Conservation (phyloP, 139 green algal genomes). For the Dunaliella sp. region DNA sequence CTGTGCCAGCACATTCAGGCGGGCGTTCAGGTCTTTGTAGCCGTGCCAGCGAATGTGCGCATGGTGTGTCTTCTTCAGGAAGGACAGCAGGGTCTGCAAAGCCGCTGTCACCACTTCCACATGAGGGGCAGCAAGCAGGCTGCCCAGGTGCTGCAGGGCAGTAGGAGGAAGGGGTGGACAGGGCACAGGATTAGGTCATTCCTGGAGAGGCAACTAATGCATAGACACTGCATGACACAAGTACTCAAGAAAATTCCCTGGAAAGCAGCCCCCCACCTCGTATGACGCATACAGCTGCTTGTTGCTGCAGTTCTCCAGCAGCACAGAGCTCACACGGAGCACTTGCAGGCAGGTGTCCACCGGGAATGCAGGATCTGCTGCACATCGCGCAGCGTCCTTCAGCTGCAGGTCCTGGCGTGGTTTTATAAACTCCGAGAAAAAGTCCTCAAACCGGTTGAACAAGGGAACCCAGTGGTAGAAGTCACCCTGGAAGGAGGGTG, state of each 20-base stretch:
- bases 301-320: constrained; percentile 91
- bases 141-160: constrained; percentile 63
- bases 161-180: not conserved
- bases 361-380: constrained; percentile 55
- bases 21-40: constrained; percentile 52
- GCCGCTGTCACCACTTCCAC: constrained; percentile 64
- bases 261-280: constrained; percentile 79
- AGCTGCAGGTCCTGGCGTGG: constrained; percentile 64
- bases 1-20: constrained; percentile 68
- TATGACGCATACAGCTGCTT: constrained; percentile 86
- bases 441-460: constrained; percentile 84
- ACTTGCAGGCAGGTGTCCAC: constrained; percentile 56
- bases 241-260: too few species aligned
- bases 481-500: constrained; percentile 70
- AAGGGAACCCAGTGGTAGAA: constrained; percentile 86
- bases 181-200: too few species aligned
- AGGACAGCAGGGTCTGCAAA: constrained; percentile 64
- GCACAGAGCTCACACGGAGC: constrained; percentile 62
- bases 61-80: constrained; percentile 74
- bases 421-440: constrained; percentile 69
- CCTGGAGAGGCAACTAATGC: too few species aligned
- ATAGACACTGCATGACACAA: too few species aligned
- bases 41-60: constrained; percentile 65
- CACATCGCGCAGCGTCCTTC: constrained; percentile 12
- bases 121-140: constrained; percentile 69